A percentile compares a stretch with the other conserved stretches of the same genome.
Conservation (phyloP, 257 asterid genomes). For the Paulownia fortunei region DNA sequence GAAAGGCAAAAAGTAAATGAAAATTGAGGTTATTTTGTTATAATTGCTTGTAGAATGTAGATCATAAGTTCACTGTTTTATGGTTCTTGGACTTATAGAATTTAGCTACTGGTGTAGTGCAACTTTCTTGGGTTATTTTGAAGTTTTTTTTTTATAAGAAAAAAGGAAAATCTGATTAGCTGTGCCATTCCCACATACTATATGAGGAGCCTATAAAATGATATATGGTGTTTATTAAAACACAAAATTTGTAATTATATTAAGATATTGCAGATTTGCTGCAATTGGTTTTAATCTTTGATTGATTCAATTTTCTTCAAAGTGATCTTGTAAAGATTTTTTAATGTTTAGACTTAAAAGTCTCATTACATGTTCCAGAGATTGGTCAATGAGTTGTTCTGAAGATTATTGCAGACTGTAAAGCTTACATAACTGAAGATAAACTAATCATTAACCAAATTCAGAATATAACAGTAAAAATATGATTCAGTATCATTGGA, state of each 20-base stretch:
- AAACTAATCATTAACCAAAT: not conserved
- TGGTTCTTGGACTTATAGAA: not conserved
- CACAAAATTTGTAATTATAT: too few relatives aligned
- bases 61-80: not conserved
- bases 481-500: not conserved
- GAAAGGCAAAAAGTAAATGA: not conserved
- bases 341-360: not conserved
- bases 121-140: not conserved
- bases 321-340: too few relatives aligned
- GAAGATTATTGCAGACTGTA: not conserved
- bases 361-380: not conserved
- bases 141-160: too few relatives aligned
- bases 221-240: not conserved
- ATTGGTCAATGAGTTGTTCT: not conserved
- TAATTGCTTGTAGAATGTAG: not conserved
- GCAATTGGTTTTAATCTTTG: not conserved
- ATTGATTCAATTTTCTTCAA: not conserved
- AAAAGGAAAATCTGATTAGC: not conserved
- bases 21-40: not conserved
- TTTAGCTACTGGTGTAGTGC: not conserved
- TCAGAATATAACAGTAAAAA: not conserved
- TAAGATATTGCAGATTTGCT: not conserved
- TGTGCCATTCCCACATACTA: not conserved
- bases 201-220: not conserved
- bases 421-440: not conserved